These are phyloP conservation scores for Phytophthora gonapodyides DNA, from an alignment of 352 stramenopile genomes.

Conservation along the genomic window DNA sequence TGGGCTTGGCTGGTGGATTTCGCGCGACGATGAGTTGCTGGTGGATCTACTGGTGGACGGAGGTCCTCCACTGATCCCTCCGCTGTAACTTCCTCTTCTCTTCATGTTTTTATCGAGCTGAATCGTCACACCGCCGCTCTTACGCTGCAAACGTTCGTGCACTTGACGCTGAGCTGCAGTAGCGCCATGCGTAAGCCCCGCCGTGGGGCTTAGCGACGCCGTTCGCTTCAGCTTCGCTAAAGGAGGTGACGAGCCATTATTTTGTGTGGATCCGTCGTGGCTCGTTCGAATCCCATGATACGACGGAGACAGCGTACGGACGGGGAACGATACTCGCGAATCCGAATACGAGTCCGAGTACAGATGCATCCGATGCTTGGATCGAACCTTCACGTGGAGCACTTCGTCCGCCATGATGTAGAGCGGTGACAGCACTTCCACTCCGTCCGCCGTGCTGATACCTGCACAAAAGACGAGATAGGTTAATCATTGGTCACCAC, in stretches of 20 bases:
- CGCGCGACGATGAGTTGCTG: conserved; percentile 15
- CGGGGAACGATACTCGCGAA: conserved; percentile 31
- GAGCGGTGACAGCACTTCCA: conserved; percentile 71
- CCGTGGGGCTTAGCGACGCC: conserved; percentile 28
- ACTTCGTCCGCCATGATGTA: conserved; percentile 78
- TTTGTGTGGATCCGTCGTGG: conserved; percentile 22
- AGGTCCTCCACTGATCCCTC: conserved; percentile 14
- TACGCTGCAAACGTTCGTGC: conserved; percentile 33
- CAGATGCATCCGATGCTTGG: conserved; percentile 48
- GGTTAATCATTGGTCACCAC: conserved; percentile 13
- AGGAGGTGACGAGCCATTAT: conserved; percentile 13
- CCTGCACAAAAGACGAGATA: conserved; percentile 35
- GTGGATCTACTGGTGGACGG: conserved; percentile 18
- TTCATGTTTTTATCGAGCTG: conserved; percentile 21
- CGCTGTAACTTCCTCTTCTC: conserved; percentile 33
- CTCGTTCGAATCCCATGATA: conserved; percentile 27
- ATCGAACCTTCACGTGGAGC: conserved; percentile 66
- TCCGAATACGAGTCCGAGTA: conserved; percentile 38
- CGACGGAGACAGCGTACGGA: conserved; percentile 27
- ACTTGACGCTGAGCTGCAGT: conserved; percentile 38
- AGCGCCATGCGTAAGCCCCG: conserved; percentile 27
- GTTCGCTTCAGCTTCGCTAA: conserved; percentile 28
- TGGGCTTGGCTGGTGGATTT: conserved; percentile 17
- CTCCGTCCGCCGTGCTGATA: conserved; percentile 55
- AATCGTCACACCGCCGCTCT: conserved; percentile 17